These are phyloP conservation scores for Glarea lozoyensis DNA, from an alignment of 495 filamentous ascomycete genomes.

Conservation along the genomic window DNA sequence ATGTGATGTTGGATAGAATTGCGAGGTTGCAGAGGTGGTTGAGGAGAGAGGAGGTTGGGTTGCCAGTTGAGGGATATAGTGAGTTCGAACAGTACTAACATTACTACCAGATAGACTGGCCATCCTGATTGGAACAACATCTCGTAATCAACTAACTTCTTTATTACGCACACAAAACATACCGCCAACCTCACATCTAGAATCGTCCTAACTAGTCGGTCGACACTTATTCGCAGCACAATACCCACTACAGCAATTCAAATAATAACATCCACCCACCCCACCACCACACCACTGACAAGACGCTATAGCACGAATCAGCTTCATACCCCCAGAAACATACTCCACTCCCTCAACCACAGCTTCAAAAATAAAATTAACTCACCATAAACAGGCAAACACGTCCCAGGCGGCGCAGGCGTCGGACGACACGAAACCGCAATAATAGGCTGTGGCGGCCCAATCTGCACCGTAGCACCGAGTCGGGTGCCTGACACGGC, in stretches of 20 bases:
- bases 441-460: constrained; percentile 7
- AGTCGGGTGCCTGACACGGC: background rate
- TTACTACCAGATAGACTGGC: too few relatives aligned
- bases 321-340: background rate
- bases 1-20: constrained; percentile 5
- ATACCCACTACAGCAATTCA: constrained; percentile 15
- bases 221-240: constrained; percentile 16
- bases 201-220: constrained; percentile 1
- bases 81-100: too few relatives aligned
- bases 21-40: constrained; percentile 16
- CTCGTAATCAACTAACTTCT: too few relatives aligned
- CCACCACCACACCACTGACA: constrained; percentile 10
- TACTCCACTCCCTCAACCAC: too few relatives aligned
- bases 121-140: too few relatives aligned
- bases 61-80: too few relatives aligned
- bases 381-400: constrained; percentile 16
- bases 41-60: constrained; percentile 1
- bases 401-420: background rate
- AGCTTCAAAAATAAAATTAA: background rate
- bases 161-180: too few relatives aligned
- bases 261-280: background rate
- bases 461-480: constrained; percentile 3
- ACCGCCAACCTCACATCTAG: too few relatives aligned
- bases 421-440: constrained; percentile 9
- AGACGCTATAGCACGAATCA: constrained; percentile 3